A percentile compares a stretch with the other conserved stretches of the same genome.
These are phyloP conservation scores for Aegilops umbellulata DNA, from an alignment of 176 grass and related monocot genomes.

Conservation along the genomic window DNA sequence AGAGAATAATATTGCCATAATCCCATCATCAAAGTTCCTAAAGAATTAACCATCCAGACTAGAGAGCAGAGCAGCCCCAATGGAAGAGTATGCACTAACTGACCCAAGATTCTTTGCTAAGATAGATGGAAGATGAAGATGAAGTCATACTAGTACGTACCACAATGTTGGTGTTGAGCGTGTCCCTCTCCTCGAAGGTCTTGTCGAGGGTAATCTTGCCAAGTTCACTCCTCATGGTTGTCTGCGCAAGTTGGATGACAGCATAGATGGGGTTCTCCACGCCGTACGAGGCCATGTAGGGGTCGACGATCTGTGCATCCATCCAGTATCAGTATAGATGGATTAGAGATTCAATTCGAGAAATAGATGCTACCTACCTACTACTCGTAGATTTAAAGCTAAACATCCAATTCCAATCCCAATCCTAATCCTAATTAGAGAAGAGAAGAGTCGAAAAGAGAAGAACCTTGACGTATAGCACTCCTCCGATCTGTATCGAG, in stretches of 20 bases:
- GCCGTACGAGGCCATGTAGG: slow-evolving; percentile 80
- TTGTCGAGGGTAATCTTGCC: slow-evolving; percentile 96
- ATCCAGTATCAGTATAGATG: too few species aligned
- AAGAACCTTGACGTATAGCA: slow-evolving; percentile 85
- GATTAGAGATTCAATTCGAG: neutral
- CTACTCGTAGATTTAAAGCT: too few species aligned
- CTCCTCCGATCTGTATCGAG: slow-evolving; percentile 78
- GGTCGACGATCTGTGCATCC: slow-evolving; percentile 65
- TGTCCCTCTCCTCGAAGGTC: slow-evolving; percentile 86
- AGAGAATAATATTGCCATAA: too few species aligned
- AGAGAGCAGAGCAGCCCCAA: too few species aligned
- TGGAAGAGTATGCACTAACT: too few species aligned
- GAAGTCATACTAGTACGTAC: slow-evolving; percentile 19
- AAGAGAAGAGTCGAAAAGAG: neutral
- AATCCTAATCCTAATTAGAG: too few species aligned
- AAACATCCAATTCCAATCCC: too few species aligned
- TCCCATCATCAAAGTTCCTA: too few species aligned
- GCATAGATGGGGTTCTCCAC: slow-evolving; percentile 92
- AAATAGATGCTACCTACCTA: neutral
- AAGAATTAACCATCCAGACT: too few species aligned
- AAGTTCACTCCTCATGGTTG: slow-evolving; percentile 93
- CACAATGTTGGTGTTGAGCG: slow-evolving; percentile 84
- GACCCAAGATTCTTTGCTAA: too few species aligned
- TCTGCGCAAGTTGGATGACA: slow-evolving; percentile 84
- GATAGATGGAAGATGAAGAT: too few species aligned